Base-by-base conservation (phyloP, 1,139 yeast species). In the Chernovozyma aurita region DNA sequence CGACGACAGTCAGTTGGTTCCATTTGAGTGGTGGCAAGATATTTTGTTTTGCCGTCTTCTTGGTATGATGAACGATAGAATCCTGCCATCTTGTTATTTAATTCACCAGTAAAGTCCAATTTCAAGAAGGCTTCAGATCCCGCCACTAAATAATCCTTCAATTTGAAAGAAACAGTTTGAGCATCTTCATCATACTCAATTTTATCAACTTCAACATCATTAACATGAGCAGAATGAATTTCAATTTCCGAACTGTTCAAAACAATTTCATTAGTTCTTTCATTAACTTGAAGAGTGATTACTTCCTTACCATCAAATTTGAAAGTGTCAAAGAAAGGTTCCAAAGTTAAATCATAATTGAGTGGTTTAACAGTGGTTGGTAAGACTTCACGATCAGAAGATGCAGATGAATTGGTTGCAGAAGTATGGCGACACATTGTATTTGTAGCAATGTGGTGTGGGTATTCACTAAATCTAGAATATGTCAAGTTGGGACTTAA, bases 1-100 rank as follows among this genome's bases (percentile, higher is more conserved):
- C 90, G 73, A 51, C 96, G 77, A 45, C 95, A 90, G 55, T 85
- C 95, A 13, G 94, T 83, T 20, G 95, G 82, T 61, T 87, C 95
- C 68, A 87, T 83, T 61, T 87, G 95, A 8, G 96, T 85, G 29
- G 94, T 80, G 24, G 86, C 80, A 72, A 85, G 74, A 48, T 73
- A 73, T 48, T 78, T 76, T 24, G 74, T 74, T 36, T 68, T 66
- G n/a, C 85, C 87, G 44, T 77, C 73, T 42, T 67, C 73, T 45
- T 64, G 61, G 57, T 85, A 86, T 31, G 76, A 63, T 4, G 95
- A 84, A 48, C 85, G 72, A 65, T 87, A 87, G 63, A 87, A 86
- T 6, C 95, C 95, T 28, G 87, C 85, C 95, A 86, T 85, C 52
- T 80, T 77, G 51, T 84, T 85, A 54, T 83, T 83, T 59, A 85